Conservation (phyloP, 495 filamentous ascomycete species). For the Stereocaulon alpinum region DNA sequence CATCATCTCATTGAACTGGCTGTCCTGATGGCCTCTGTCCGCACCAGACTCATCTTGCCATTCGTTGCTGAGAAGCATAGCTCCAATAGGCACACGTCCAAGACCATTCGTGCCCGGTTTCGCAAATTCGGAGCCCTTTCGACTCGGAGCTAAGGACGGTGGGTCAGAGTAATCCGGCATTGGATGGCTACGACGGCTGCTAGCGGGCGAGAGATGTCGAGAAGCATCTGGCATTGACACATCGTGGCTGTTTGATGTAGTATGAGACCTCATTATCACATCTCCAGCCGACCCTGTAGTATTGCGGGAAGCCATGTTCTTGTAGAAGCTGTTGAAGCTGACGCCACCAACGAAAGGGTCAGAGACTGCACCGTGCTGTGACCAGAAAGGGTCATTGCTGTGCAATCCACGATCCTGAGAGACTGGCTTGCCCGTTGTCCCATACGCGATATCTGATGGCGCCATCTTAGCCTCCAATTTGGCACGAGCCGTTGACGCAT, state of each 20-base stretch:
- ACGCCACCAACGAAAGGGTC: constrained; percentile 30
- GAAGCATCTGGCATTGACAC: constrained; percentile 45
- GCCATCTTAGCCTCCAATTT: constrained; percentile 21
- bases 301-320: constrained; percentile 24
- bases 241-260: constrained; percentile 38
- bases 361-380: constrained; percentile 23
- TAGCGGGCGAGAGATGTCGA: constrained; percentile 28
- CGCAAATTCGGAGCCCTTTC: constrained; percentile 28
- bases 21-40: constrained; percentile 28
- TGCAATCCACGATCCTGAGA: constrained; percentile 16
- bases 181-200: constrained; percentile 36
- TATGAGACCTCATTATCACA: constrained; percentile 23
- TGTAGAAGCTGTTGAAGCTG: constrained; percentile 15
- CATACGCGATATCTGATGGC: constrained; percentile 24
- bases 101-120: not conserved
- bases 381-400: constrained; percentile 22
- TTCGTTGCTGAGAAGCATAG: not conserved
- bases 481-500: constrained; percentile 15
- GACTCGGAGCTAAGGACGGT: constrained; percentile 36
- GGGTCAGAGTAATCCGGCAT: constrained; percentile 27
- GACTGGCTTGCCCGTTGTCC: constrained; percentile 22
- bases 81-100: constrained; percentile 1
- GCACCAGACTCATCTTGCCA: constrained; percentile 17
- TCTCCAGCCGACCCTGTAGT: constrained; percentile 6
- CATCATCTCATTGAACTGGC: constrained; percentile 29